Base-by-base conservation (phyloP, 441 rosid species). In the Erodium trifolium region DNA sequence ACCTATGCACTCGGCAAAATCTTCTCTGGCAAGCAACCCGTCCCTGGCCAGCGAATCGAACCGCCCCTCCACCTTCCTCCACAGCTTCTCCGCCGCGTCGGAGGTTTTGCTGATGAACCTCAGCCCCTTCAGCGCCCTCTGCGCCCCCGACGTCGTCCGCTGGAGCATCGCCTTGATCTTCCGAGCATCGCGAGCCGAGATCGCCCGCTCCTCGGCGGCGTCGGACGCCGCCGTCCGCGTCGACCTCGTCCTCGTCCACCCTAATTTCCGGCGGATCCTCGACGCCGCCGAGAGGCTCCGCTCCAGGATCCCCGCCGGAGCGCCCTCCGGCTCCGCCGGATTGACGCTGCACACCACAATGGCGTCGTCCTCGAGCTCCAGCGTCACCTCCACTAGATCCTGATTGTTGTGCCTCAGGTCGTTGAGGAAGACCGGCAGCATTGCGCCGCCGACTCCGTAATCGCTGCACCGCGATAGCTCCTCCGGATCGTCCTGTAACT, bases 1-100 rank as follows among this genome's bases (percentile, higher is more conserved):
- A 92, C 98, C 97, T 77, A 94, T 88, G 78, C 99, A 94, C 72
- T 92, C 98, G 37, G 90, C 96, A 73, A 92, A 94, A 78, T 92
- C 93, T 72, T 90, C 97, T 73, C 94, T 75, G 0, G 86, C 83
- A 17, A 92, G 92, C 72, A 94, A 78, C 0, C 96, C 91, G 62
- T 92, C 84, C 70, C 68, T 78, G 0, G 90, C 84, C 13, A 92
- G 83, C 63, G 80, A 72, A 37, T 77, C 77, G 76, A 90, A 94
- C 65, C 91, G 67, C 1, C 79, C 68, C 77, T 88, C 97, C 2
- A 90, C 98, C 70, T 78, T 78, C 66, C 77, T 76, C 99, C 99
- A 93, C 77, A 84, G 72, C 85, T 85, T 85, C 60, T 71, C 87
- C 19, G 74, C 72, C 5, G 76, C 82, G 11, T 71, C 79, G 0